Percentiles rank a stretch among this genome's conserved stretches.
These are phyloP conservation scores for Blastocrithidia nonstop DNA, from an alignment of 208 protist species.

Conservation along the genomic window DNA sequence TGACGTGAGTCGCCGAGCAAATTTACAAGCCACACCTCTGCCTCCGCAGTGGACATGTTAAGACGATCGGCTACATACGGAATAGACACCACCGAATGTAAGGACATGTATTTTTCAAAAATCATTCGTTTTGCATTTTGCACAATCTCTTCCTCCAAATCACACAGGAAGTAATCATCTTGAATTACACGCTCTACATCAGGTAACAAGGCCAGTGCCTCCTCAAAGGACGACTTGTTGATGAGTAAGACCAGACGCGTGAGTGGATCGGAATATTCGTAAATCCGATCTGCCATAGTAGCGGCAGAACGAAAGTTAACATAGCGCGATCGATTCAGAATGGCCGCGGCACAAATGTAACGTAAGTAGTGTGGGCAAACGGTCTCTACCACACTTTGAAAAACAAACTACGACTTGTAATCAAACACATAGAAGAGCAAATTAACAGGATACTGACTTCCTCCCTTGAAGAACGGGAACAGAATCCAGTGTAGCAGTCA, in stretches of 20 bases:
- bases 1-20: constrained; percentile 84
- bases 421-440: constrained; percentile 78
- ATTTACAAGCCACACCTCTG: constrained; percentile 83
- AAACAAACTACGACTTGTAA: constrained; percentile 39
- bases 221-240: constrained; percentile 53
- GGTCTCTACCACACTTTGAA: constrained; percentile 73
- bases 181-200: constrained; percentile 37
- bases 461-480: constrained; percentile 87
- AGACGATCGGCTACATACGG: constrained; percentile 69
- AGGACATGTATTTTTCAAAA: constrained; percentile 74
- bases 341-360: constrained; percentile 76
- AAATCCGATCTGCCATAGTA: constrained; percentile 42
- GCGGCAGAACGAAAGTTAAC: constrained; percentile 49
- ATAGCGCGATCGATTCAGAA: constrained; percentile 65
- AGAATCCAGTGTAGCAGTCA: constrained; percentile 86
- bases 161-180: constrained; percentile 73
- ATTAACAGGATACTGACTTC: constrained; percentile 56
- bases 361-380: constrained; percentile 82
- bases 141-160: constrained; percentile 54
- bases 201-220: constrained; percentile 58
- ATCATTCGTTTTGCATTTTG: constrained; percentile 67
- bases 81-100: constrained; percentile 79
- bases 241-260: constrained; percentile 67
- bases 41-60: constrained; percentile 42
- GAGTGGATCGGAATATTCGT: constrained; percentile 81